Evolutionary conservation across 2,329 filamentous ascomycete species (phyloP).

Genomic region (Fusarium decemcellulare): DNA sequence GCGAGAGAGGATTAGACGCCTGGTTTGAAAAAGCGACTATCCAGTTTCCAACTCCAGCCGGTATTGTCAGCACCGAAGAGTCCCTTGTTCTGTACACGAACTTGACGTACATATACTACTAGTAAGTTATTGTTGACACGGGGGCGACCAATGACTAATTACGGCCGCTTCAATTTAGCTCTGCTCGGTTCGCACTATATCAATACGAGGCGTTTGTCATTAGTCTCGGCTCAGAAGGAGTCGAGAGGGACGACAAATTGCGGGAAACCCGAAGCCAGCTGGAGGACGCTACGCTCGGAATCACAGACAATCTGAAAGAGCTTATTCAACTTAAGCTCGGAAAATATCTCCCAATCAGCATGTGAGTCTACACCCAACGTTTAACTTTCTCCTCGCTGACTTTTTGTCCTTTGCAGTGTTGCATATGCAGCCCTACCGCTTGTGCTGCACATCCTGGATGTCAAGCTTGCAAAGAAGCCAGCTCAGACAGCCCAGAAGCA

Average conservation of each 20-base stretch:
- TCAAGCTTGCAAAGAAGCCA: conserved; percentile 27
- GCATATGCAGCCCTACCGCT: conserved; percentile 31
- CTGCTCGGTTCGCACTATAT: conserved; percentile 27
- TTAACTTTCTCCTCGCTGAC: too few relatives aligned
- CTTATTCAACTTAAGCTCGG: conserved; percentile 24
- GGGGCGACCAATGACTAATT: too few relatives aligned
- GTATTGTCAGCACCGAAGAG: conserved; percentile 7
- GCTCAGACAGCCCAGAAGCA: conserved; percentile 31
- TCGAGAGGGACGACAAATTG: not conserved
- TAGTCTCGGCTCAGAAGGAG: not conserved
- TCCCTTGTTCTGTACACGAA: conserved; percentile 26
- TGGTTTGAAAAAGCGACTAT: conserved; percentile 19
- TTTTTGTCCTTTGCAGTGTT: conserved; percentile 3
- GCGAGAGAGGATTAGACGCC: not conserved
- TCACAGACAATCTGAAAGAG: conserved; percentile 30
- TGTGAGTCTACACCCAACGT: conserved; percentile 32
- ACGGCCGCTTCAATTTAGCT: too few relatives aligned
- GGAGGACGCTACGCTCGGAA: conserved; percentile 13
- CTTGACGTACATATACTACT: conserved; percentile 35
- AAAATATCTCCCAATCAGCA: conserved; percentile 29
- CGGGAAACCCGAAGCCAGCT: conserved; percentile 5
- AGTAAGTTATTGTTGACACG: conserved; percentile 7
- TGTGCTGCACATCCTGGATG: conserved; percentile 26
- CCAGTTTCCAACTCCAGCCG: conserved; percentile 20
- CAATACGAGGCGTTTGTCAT: conserved; percentile 27